Conservation (phyloP, 768 basidiomycete species). For the Lactarius psammicola region DNA sequence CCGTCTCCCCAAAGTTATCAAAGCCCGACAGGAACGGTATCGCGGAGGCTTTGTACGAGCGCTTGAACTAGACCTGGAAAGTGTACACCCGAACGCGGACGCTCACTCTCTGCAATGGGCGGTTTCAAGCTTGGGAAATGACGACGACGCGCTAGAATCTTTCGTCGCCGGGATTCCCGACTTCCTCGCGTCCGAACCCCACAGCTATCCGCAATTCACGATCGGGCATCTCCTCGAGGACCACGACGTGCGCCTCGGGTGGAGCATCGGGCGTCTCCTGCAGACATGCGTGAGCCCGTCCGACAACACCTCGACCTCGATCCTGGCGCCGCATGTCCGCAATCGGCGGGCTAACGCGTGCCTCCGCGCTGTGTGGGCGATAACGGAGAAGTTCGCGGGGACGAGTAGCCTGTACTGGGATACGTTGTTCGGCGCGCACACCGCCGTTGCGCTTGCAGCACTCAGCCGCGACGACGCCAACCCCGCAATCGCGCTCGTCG, state of each 20-base stretch:
- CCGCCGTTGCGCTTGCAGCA: constrained; percentile 13
- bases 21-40: constrained; percentile 11
- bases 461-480: constrained; percentile 3
- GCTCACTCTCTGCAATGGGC: constrained; percentile 13
- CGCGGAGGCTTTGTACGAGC: constrained; percentile 15
- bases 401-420: constrained; percentile 17
- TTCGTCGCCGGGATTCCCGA: constrained; percentile 21
- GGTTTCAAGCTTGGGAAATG: neutral
- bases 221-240: constrained; percentile 22
- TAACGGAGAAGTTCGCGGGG: constrained; percentile 23
- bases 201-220: constrained; percentile 15
- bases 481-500: constrained; percentile 3
- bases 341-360: constrained; percentile 14
- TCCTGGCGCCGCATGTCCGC: neutral
- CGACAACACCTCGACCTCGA: neutral
- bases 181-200: constrained; percentile 20
- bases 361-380: constrained; percentile 13
- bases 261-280: constrained; percentile 23
- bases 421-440: constrained; percentile 20
- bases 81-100: constrained; percentile 8
- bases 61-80: constrained; percentile 15
- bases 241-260: constrained; percentile 20
- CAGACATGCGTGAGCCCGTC: constrained; percentile 13
- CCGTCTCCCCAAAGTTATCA: constrained; percentile 15
- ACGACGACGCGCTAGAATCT: constrained; percentile 17